Evolutionary conservation across 2,329 filamentous ascomycete genomes (phyloP).

Genomic region (Fusarium annulatum): DNA sequence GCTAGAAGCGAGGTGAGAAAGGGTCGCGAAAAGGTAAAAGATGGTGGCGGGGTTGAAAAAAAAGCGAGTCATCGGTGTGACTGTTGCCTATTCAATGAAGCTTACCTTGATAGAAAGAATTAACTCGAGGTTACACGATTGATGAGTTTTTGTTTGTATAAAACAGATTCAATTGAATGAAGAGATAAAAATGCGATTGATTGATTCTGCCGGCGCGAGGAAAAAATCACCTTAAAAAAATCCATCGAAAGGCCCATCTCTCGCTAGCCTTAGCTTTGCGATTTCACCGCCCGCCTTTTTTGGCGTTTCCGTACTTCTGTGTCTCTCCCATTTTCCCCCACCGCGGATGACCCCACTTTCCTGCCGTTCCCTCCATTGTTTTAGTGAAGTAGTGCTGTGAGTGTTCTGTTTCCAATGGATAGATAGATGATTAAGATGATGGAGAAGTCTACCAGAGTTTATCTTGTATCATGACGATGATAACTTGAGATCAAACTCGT

Average conservation of each 20-base stretch:
- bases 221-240: conserved; percentile 41
- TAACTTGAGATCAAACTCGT: background rate
- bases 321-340: conserved; percentile 11
- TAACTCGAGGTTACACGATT: background rate
- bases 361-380: conserved; percentile 5
- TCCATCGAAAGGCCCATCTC: conserved; percentile 22
- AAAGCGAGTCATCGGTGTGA: conserved; percentile 42
- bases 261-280: conserved; percentile 36
- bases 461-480: background rate
- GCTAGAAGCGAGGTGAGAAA: conserved; percentile 31
- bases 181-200: conserved; percentile 33
- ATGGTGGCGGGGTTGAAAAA: conserved; percentile 45
- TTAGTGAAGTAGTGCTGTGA: background rate
- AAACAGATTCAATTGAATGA: conserved; percentile 12
- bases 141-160: background rate
- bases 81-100: conserved; percentile 2
- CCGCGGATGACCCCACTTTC: conserved; percentile 36
- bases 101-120: conserved; percentile 24
- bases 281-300: conserved; percentile 47
- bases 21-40: conserved; percentile 41
- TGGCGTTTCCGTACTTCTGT: conserved; percentile 13
- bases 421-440: background rate
- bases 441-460: background rate
- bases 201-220: conserved; percentile 43
- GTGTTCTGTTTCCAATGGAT: background rate